Base-by-base conservation (phyloP, 1,284 basidiomycete genomes). In the Leccinum pallidistipes region DNA sequence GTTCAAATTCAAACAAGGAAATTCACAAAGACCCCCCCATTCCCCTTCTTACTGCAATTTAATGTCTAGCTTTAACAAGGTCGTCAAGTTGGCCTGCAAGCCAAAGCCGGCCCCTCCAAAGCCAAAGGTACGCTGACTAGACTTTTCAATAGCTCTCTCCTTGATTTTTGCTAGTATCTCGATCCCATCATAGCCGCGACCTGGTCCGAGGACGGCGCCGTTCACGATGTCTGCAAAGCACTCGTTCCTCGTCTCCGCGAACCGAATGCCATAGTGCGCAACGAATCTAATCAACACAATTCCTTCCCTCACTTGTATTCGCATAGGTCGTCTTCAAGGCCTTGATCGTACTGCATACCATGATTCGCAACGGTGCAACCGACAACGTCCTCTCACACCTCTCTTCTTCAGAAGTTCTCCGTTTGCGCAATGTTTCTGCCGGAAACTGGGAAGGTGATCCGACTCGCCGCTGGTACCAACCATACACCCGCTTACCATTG, bases 141-240 rank as follows among this genome's bases (percentile, higher is more conserved):
- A 29, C 49, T 27, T 7, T 29, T 51, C 16, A 14, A 47, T 21
- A 21, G 24, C 16, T 51, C 6, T 10, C 10, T 51, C 0, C 21
- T 27, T 21, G 10, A 51, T 5, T 27, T 31, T 51, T n/a, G 1
- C 27, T 31, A 91, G 89, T 93, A 92, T 74, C 80, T 91, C 65
- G 94, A 96, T 78, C 90, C 94, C 36, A 94, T 99, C 76, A 90
- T 99, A 66, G 90, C 95, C 59, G 94, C 94, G 49, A 97, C 96
- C 16, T 97, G 93, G 85, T 88, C 89, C 24, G 92, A 96, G 62
- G 95, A 97, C 73, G 94, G 94, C 34, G 87, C 93, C 49, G 84
- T 98, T 10, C 87, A 92, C 70, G 96, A 98, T 75, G 93, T 99
- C 64, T 92, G 92, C 79, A 90, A 90, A 69, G 90, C 95, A 1